phyloP scores from a whole-genome alignment of 805 yeast genomes.

The Debaryomyces castellii region DNA sequence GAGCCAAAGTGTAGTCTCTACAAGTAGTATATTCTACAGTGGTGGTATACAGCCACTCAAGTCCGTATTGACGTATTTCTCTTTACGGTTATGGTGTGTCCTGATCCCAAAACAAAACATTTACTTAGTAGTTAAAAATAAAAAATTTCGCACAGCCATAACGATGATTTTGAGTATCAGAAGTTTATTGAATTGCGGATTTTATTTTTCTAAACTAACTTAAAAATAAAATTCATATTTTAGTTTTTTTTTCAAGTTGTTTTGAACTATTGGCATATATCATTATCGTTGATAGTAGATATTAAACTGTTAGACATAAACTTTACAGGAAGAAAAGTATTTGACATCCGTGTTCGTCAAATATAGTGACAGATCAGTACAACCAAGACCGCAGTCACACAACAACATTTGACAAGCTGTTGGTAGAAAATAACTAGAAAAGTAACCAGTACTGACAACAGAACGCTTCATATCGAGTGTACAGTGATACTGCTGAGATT shows the following conservation, averaged over 20 bases:
- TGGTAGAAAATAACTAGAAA: not conserved
- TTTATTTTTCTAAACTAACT: not conserved
- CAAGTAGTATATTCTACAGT: not conserved
- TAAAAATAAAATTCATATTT: not conserved
- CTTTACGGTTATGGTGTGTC: not conserved
- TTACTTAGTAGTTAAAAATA: not conserved
- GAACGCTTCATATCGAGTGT: not conserved
- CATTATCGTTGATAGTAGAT: not conserved
- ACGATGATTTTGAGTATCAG: not conserved
- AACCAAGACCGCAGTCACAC: not conserved
- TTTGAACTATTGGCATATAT: not conserved
- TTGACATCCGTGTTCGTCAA: not conserved
- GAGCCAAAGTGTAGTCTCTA: not conserved
- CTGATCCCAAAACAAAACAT: not conserved
- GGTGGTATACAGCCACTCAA: not conserved
- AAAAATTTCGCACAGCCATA: constrained; percentile 1
- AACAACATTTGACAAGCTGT: not conserved
- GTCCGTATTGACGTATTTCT: not conserved
- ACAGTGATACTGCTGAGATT: too few relatives aligned
- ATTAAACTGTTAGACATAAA: not conserved
- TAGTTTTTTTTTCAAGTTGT: not conserved
- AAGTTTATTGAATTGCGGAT: not conserved
- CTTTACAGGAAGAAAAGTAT: too few relatives aligned
- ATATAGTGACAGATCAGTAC: not conserved
- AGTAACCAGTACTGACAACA: not conserved